Conservation (phyloP, 2,329 filamentous ascomycete genomes). For the Ophiostoma populinum region DNA sequence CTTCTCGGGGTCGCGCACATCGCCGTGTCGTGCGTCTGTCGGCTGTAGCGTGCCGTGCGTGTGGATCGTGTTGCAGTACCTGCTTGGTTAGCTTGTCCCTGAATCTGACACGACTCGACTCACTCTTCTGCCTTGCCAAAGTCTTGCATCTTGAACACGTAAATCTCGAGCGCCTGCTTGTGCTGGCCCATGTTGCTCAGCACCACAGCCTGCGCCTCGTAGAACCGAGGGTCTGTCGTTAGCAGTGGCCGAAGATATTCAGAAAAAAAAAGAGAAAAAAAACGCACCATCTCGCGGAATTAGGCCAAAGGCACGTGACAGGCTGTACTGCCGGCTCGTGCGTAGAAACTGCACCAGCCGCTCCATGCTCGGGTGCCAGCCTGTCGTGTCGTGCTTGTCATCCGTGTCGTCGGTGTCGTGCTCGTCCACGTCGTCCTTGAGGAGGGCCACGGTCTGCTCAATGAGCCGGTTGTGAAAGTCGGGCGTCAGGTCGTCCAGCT, state of each 20-base stretch:
- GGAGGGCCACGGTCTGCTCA: slow-evolving; percentile 47
- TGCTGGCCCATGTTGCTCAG: slow-evolving; percentile 91
- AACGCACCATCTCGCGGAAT: slow-evolving; percentile 61
- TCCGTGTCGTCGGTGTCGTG: background rate
- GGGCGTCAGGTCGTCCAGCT: slow-evolving; percentile 67
- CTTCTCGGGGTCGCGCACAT: background rate
- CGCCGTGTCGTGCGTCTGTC: slow-evolving; percentile 11
- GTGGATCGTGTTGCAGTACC: slow-evolving; percentile 80
- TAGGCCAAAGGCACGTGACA: slow-evolving; percentile 56
- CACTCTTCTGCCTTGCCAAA: slow-evolving; percentile 86
- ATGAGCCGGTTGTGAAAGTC: slow-evolving; percentile 78
- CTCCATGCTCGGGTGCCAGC: slow-evolving; percentile 39
- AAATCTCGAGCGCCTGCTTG: slow-evolving; percentile 90
- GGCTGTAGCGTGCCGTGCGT: background rate
- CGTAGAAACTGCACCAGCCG: slow-evolving; percentile 60
- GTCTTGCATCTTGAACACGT: slow-evolving; percentile 84
- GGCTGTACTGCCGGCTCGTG: slow-evolving; percentile 64
- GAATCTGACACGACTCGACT: no score
- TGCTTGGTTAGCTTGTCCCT: slow-evolving; percentile 21
- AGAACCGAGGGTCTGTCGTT: slow-evolving; percentile 58
- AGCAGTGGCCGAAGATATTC: slow-evolving; percentile 3
- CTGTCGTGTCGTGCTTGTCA: slow-evolving; percentile 16
- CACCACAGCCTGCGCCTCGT: slow-evolving; percentile 76
- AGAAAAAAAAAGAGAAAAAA: background rate
- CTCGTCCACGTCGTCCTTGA: slow-evolving; percentile 19